Conservation (phyloP, 192 early-diverging fungal species). For the Dissophora ornata region DNA sequence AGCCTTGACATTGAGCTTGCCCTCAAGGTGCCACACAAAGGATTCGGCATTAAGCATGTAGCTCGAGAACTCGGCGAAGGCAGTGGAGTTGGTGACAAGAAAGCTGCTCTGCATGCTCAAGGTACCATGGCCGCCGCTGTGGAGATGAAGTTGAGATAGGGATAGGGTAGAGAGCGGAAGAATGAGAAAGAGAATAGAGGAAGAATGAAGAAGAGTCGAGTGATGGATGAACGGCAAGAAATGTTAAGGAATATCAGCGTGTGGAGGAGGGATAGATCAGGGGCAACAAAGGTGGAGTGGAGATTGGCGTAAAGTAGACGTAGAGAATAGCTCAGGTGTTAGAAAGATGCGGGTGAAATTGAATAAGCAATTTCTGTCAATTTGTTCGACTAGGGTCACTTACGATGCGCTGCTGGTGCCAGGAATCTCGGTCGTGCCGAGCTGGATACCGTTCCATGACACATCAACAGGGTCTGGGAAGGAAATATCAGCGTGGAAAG, state of each 20-base stretch:
- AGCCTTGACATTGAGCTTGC: constrained; percentile 55
- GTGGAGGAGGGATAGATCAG: not conserved
- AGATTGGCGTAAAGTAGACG: not conserved
- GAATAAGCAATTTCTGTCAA: not conserved
- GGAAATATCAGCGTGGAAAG: constrained; percentile 54
- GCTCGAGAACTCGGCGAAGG: constrained; percentile 60
- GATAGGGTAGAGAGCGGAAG: not conserved
- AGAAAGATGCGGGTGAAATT: not conserved
- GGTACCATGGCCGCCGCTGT: constrained; percentile 19
- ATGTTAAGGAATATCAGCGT: too few relatives aligned
- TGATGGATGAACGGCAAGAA: not conserved
- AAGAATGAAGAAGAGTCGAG: not conserved
- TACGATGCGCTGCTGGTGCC: constrained; percentile 11
- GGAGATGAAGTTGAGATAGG: too few relatives aligned
- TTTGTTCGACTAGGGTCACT: too few relatives aligned
- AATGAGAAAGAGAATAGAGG: not conserved
- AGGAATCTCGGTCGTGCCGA: constrained; percentile 16
- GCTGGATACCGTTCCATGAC: constrained; percentile 35
- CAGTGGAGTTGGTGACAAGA: constrained; percentile 49
- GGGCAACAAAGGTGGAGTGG: too few relatives aligned
- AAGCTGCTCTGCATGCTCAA: constrained; percentile 37
- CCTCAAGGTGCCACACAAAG: constrained; percentile 62
- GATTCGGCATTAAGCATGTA: constrained; percentile 59
- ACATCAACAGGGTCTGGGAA: constrained; percentile 49
- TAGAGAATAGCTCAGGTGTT: too few relatives aligned